Evolutionary conservation across 257 asterid species (phyloP), one percentile per base, ranked within the genome.

Genomic region (Verbena officinalis): DNA sequence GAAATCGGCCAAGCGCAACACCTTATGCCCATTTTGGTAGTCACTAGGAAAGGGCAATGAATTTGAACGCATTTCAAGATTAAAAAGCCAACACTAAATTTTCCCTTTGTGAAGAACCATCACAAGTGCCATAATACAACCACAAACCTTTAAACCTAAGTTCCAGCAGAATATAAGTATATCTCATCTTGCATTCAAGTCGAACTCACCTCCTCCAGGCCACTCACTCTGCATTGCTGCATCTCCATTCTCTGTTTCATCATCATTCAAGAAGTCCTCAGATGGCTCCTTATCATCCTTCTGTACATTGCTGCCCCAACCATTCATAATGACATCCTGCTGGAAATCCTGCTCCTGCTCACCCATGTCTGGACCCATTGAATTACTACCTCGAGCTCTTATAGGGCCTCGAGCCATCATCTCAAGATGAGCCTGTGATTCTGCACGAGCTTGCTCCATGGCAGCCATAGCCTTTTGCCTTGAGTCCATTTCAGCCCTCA

Each of bases 271-370:
- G 60, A 94, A 94, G 70, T 94, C 99, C 65, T 88, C 99, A 0
- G 97, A 94, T 3, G 96, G 99, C 68, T 86, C 99, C 77, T 82
- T 86, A n/a, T 90, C 96, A 54, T 94, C 99, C 81, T 76, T 87
- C 55, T 79, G 90, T 33, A 73, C 69, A 69, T 68, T 82, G 77
- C 55, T 70, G 15, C 84, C 86, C 98, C 98, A 92, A 39, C 98
- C 97, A 44, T 83, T 90, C 56, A 86, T 82, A 40, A 82, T 80
- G 67, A 81, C 96, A 46, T 77, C 94, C 44, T 81, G 81, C 55
- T 75, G 84, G 68, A 67, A 80, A 64, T 74, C 88, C 73, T 81
- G 89, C 40, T 78, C 90, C 19, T 77, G 98, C 72, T 88, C 92
- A 31, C 74, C 79, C 46, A 75, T 66, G 46, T 86, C 93, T 17